These are phyloP conservation scores for Marasmius fiardii DNA, from an alignment of 1,284 basidiomycete genomes.

Conservation along the genomic window DNA sequence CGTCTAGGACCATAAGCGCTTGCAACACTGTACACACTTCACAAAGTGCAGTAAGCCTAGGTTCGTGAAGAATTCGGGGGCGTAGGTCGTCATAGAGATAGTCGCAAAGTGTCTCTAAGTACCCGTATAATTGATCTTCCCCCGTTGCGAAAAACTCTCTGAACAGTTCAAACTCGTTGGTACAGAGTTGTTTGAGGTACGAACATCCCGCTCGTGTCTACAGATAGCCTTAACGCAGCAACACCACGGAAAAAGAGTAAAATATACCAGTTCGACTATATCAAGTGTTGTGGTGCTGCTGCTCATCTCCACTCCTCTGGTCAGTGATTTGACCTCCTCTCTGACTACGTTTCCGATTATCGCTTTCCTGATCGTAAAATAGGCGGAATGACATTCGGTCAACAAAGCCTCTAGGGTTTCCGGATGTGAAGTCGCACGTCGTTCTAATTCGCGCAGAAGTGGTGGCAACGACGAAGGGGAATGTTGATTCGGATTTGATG, in stretches of 20 bases:
- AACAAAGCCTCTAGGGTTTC: conserved; percentile 77
- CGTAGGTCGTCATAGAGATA: conserved; percentile 91
- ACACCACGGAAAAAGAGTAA: not conserved
- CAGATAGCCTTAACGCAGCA: conserved; percentile 5
- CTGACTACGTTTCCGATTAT: conserved; percentile 69
- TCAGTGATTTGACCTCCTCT: conserved; percentile 80
- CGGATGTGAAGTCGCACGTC: conserved; percentile 66
- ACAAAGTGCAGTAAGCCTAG: conserved; percentile 80
- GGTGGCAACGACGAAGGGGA: conserved; percentile 55
- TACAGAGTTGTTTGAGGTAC: conserved; percentile 86
- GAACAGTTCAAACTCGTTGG: conserved; percentile 84
- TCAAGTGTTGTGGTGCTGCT: conserved; percentile 50
- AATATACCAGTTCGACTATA: conserved; percentile 78
- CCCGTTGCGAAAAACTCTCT: conserved; percentile 84
- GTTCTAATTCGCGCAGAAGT: conserved; percentile 80
- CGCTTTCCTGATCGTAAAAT: conserved; percentile 68
- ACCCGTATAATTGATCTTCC: conserved; percentile 79
- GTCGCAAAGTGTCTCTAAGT: conserved; percentile 88
- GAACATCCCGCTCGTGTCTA: conserved; percentile 87
- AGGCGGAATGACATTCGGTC: conserved; percentile 81
- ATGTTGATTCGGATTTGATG: not conserved
- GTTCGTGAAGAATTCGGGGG: conserved; percentile 90
- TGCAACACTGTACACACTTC: conserved; percentile 93
- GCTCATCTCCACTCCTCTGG: conserved; percentile 74
- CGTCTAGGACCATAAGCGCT: conserved; percentile 89